Percentiles rank a stretch among this genome's conserved stretches.
These are phyloP conservation scores for Hymenotorrendiella dingleyae DNA, from an alignment of 2,329 filamentous ascomycete genomes.

Conservation along the genomic window DNA sequence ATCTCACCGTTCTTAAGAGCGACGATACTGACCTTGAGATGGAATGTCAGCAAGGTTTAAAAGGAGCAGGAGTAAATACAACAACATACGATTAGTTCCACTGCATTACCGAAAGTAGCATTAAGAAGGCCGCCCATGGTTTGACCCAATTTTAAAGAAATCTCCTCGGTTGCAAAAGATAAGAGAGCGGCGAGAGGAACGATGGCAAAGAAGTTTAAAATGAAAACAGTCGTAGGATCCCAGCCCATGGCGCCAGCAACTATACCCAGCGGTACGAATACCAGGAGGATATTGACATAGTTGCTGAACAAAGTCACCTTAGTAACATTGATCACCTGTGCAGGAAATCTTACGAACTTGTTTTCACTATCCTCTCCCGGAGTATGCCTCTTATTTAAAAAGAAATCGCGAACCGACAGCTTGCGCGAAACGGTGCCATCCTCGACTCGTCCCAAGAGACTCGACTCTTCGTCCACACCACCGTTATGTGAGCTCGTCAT, in stretches of 20 bases:
- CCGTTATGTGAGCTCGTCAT: slow-evolving; percentile 19
- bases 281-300: slow-evolving; percentile 68
- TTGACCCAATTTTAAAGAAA: slow-evolving; percentile 49
- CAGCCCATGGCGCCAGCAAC: slow-evolving; percentile 47
- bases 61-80: too few relatives aligned
- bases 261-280: slow-evolving; percentile 76
- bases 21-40: slow-evolving; percentile 83
- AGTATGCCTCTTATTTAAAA: slow-evolving; percentile 22
- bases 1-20: slow-evolving; percentile 82
- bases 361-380: slow-evolving; percentile 27
- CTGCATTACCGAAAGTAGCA: slow-evolving; percentile 44
- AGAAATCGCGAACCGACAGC: slow-evolving; percentile 21
- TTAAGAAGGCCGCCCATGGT: slow-evolving; percentile 51
- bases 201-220: slow-evolving; percentile 55
- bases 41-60: too few relatives aligned
- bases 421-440: slow-evolving; percentile 15
- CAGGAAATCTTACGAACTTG: slow-evolving; percentile 25
- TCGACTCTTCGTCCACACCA: slow-evolving; percentile 20
- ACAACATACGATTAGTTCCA: slow-evolving; percentile 46
- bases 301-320: slow-evolving; percentile 32
- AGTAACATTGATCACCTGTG: slow-evolving; percentile 23
- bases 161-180: slow-evolving; percentile 33
- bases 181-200: slow-evolving; percentile 45
- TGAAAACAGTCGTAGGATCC: slow-evolving; percentile 48
- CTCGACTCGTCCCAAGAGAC: slow-evolving; percentile 20